Conservation (phyloP, 441 rosid genomes). For the Iberis amara region DNA sequence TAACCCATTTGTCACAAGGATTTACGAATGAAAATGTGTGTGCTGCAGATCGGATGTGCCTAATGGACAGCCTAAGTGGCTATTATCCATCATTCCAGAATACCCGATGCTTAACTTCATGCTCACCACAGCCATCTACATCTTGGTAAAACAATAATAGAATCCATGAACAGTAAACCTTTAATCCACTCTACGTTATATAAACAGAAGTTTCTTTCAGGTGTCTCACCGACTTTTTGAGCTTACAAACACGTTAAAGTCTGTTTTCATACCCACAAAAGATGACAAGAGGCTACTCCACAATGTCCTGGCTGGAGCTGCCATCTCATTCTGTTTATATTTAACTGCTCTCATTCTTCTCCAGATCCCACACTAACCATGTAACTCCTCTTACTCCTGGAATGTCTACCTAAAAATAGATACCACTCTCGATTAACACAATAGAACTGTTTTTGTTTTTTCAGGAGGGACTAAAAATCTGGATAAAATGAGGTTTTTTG, state of each 20-base stretch:
- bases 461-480: no score
- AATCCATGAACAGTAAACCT: background rate
- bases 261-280: constrained; percentile 69
- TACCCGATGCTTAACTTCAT: constrained; percentile 92
- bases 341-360: constrained; percentile 58
- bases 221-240: constrained; percentile 76
- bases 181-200: background rate
- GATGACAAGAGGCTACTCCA: constrained; percentile 56
- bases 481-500: no score
- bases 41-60: constrained; percentile 68
- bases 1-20: constrained; percentile 7
- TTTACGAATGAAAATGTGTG: background rate
- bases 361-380: constrained; percentile 60
- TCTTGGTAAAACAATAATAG: constrained; percentile 50
- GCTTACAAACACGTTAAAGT: constrained; percentile 67
- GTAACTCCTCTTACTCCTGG: no score
- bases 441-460: no score
- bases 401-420: no score
- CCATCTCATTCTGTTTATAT: constrained; percentile 52
- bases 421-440: no score
- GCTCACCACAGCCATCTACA: constrained; percentile 83
- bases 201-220: constrained; percentile 39
- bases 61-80: constrained; percentile 97
- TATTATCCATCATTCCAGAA: constrained; percentile 82
- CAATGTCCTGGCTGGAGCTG: constrained; percentile 57